phyloP scores from a whole-genome alignment of 805 yeast species.

The Jamesozyma jinghongensis region DNA sequence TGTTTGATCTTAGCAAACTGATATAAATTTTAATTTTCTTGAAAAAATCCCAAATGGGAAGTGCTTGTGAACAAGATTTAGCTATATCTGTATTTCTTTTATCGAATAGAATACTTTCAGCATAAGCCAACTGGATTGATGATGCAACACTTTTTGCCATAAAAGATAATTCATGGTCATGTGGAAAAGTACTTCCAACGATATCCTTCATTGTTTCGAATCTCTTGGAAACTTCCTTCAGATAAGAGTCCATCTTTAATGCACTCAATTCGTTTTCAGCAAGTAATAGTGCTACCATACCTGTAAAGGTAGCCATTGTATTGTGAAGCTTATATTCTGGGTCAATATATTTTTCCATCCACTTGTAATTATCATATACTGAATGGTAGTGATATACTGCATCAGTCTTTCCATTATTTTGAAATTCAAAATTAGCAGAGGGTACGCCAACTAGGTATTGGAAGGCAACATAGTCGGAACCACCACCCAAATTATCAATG shows the following conservation, averaged over 20 bases:
- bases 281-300: slow-evolving; percentile 44
- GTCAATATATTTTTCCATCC: slow-evolving; percentile 47
- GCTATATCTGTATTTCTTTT: slow-evolving; percentile 39
- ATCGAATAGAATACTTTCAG: slow-evolving; percentile 39
- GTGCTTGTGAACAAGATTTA: slow-evolving; percentile 48
- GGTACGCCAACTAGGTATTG: slow-evolving; percentile 64
- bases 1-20: slow-evolving; percentile 45
- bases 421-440: slow-evolving; percentile 42
- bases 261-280: slow-evolving; percentile 50
- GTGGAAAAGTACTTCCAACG: slow-evolving; percentile 15
- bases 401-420: slow-evolving; percentile 31
- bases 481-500: slow-evolving; percentile 38
- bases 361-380: slow-evolving; percentile 46
- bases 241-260: slow-evolving; percentile 40
- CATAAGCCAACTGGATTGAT: slow-evolving; percentile 5
- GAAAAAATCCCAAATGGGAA: slow-evolving; percentile 65
- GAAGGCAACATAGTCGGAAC: slow-evolving; percentile 49
- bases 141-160: slow-evolving; percentile 8
- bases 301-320: slow-evolving; percentile 49
- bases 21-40: slow-evolving; percentile 53
- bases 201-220: slow-evolving; percentile 23
- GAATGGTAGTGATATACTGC: slow-evolving; percentile 53
- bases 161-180: slow-evolving; percentile 12
- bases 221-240: slow-evolving; percentile 33
- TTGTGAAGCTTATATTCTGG: slow-evolving; percentile 46